Percentiles rank a stretch among this genome's conserved stretches.
Evolutionary conservation across 345 rosid genomes (phyloP).

Genomic region (Populus deltoides): DNA sequence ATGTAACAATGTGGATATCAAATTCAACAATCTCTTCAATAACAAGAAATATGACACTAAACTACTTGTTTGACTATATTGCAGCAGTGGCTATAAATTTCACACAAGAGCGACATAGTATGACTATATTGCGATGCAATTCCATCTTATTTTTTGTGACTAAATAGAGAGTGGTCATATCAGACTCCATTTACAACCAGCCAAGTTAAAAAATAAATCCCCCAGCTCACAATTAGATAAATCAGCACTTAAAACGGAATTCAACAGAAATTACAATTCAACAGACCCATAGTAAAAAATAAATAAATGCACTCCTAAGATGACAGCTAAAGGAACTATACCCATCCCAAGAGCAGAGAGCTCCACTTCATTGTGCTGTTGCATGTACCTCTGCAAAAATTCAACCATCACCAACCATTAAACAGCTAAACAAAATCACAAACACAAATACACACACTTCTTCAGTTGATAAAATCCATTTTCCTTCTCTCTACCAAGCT

Average conservation of each 20-base stretch:
- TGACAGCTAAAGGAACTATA: not conserved
- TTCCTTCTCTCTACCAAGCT: not conserved
- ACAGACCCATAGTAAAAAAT: not conserved
- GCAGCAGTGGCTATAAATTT: not conserved
- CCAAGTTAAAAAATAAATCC: not conserved
- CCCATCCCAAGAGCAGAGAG: conserved; percentile 65
- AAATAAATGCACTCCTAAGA: not conserved
- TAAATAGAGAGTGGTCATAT: not conserved
- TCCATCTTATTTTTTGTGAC: not conserved
- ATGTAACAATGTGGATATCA: not conserved
- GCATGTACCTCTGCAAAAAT: conserved; percentile 61
- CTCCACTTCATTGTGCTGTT: conserved; percentile 24
- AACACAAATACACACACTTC: too few species aligned
- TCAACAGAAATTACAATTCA: not conserved
- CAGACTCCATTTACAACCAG: not conserved
- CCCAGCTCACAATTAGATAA: not conserved
- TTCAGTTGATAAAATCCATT: not conserved
- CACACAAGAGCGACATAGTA: not conserved
- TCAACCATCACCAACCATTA: not conserved
- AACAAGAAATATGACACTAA: not conserved
- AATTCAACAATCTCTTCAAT: not conserved
- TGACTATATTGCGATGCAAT: not conserved
- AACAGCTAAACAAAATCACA: not conserved
- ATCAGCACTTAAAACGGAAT: not conserved
- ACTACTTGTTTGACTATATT: not conserved